Evolutionary conservation across 352 stramenopile species (phyloP).

Genomic region (Globisporangium heterothallicum): DNA sequence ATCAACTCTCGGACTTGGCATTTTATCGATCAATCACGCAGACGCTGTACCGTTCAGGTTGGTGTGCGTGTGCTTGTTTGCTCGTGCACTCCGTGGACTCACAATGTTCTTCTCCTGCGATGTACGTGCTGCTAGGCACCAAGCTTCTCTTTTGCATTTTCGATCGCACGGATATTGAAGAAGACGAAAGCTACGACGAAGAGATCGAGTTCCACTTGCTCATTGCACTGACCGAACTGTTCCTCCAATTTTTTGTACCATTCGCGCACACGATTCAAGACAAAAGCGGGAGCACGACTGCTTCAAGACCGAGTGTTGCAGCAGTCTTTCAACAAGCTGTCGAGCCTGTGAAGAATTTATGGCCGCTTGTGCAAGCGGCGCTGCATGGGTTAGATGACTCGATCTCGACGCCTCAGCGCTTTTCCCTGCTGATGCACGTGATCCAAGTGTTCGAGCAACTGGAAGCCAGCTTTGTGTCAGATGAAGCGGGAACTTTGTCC

Average conservation of each 20-base stretch:
- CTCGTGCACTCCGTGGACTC: not conserved
- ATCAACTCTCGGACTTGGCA: slow-evolving; percentile 22
- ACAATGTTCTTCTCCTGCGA: not conserved
- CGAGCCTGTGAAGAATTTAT: slow-evolving; percentile 40
- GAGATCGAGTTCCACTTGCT: slow-evolving; percentile 65
- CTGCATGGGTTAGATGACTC: slow-evolving; percentile 40
- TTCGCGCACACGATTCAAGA: slow-evolving; percentile 30
- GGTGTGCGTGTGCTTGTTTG: slow-evolving; percentile 1
- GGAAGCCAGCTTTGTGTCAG: slow-evolving; percentile 26
- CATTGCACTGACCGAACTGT: slow-evolving; percentile 47
- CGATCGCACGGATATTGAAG: slow-evolving; percentile 58
- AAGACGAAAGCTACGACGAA: slow-evolving; percentile 71
- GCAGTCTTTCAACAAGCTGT: slow-evolving; percentile 27
- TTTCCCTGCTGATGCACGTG: slow-evolving; percentile 58
- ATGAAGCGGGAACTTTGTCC: slow-evolving; percentile 27
- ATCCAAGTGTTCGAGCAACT: slow-evolving; percentile 62
- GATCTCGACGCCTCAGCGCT: slow-evolving; percentile 49
- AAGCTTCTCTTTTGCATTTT: slow-evolving; percentile 72
- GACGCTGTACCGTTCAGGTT: slow-evolving; percentile 40
- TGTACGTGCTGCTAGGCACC: slow-evolving; percentile 20
- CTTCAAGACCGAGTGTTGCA: slow-evolving; percentile 12
- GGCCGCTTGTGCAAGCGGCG: slow-evolving; percentile 36
- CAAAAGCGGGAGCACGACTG: not conserved
- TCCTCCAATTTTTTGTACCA: slow-evolving; percentile 55
- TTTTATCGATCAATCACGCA: slow-evolving; percentile 34